Evolutionary conservation across 208 protist genomes (phyloP).

Genomic region (Histomonas meleagridis): DNA sequence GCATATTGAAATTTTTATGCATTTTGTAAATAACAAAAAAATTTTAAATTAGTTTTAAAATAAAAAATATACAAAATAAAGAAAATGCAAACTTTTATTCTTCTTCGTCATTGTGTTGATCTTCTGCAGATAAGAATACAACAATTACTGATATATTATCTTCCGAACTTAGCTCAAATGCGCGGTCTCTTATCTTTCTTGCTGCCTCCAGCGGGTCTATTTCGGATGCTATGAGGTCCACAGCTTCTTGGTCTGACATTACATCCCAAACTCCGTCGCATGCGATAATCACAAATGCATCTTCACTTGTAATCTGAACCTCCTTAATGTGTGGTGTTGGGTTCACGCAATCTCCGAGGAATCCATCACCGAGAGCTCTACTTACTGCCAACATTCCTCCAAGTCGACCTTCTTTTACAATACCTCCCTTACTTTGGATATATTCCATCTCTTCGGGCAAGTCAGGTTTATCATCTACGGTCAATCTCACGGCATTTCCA

Average conservation of each 20-base stretch:
- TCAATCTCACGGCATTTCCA: background rate
- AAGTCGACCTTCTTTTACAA: background rate
- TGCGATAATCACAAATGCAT: background rate
- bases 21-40: no score
- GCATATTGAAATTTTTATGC: no score
- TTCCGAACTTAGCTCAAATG: background rate
- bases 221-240: background rate
- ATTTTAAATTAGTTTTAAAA: no score
- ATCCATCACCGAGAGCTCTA: background rate
- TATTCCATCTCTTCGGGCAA: background rate
- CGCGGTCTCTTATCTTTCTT: background rate
- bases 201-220: background rate
- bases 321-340: background rate
- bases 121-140: constrained; percentile 16
- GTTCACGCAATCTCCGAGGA: background rate
- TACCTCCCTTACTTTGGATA: background rate
- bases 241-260: background rate
- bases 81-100: no score
- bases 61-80: no score
- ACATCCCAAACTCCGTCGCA: constrained; percentile 33
- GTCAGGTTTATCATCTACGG: background rate
- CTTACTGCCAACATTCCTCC: background rate
- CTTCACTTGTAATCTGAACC: background rate
- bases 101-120: background rate
- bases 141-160: constrained; percentile 33